Conservation (phyloP, 345 rosid species). For the Hibiscus trionum region DNA sequence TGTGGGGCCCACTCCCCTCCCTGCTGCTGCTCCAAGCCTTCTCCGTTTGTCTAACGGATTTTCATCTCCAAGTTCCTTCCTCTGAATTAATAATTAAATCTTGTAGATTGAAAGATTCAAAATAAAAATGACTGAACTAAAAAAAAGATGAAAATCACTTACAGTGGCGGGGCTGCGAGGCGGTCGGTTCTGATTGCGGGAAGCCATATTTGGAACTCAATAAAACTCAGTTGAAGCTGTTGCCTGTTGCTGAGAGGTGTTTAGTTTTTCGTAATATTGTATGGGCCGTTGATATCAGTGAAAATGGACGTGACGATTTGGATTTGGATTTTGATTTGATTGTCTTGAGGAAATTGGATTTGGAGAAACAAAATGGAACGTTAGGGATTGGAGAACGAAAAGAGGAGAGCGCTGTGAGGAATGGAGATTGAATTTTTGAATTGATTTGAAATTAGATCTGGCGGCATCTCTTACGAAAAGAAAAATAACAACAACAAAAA, state of each 20-base stretch:
- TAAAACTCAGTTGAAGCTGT: background rate
- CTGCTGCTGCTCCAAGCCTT: constrained; percentile 31
- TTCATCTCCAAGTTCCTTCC: constrained; percentile 39
- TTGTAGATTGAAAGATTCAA: background rate
- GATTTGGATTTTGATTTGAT: background rate
- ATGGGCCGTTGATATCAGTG: background rate
- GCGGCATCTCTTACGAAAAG: constrained; percentile 1
- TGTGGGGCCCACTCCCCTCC: constrained; percentile 27
- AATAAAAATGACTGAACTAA: background rate
- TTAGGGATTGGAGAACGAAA: constrained; percentile 20
- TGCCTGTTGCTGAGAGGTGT: background rate
- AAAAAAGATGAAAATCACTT: constrained; percentile 5
- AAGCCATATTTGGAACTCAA: constrained; percentile 31
- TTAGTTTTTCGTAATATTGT: background rate
- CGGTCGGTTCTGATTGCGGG: constrained; percentile 74
- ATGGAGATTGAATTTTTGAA: constrained; percentile 23
- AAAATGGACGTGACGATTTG: background rate
- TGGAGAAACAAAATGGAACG: too few species aligned
- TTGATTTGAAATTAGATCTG: constrained; percentile 31
- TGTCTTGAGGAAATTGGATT: too few species aligned
- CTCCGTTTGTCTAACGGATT: constrained; percentile 60
- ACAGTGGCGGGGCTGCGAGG: constrained; percentile 69
- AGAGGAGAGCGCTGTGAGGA: constrained; percentile 8
- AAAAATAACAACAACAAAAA: background rate
- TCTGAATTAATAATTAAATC: constrained; percentile 24